A percentile compares a stretch with the other conserved stretches of the same genome.
These are phyloP conservation scores for Capsicum baccatum DNA, from an alignment of 257 asterid genomes.

Conservation along the genomic window DNA sequence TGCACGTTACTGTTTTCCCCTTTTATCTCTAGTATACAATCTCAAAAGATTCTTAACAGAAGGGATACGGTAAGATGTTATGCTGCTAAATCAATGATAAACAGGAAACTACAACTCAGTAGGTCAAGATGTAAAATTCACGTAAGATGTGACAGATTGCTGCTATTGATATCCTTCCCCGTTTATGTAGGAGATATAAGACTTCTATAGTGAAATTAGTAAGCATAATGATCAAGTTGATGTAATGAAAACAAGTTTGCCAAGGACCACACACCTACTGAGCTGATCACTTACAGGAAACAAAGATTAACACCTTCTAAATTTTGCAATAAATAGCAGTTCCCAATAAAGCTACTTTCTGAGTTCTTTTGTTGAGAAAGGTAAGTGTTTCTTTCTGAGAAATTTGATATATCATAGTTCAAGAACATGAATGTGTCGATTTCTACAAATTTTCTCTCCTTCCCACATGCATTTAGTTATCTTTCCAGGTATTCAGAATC, in stretches of 20 bases:
- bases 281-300: neutral
- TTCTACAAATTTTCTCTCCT: neutral
- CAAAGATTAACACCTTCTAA: neutral
- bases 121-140: slow-evolving; percentile 13
- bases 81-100: neutral
- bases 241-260: neutral
- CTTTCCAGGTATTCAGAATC: neutral
- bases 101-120: neutral
- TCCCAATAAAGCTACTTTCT: neutral
- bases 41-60: neutral
- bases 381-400: neutral
- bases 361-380: neutral
- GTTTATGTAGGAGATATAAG: slow-evolving; percentile 8
- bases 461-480: neutral
- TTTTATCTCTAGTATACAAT: neutral
- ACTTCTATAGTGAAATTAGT: neutral
- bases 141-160: neutral
- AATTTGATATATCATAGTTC: neutral
- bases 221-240: neutral
- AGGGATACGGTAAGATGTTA: neutral
- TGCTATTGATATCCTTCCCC: neutral
- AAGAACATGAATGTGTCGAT: slow-evolving; percentile 3
- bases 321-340: neutral
- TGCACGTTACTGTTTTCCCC: neutral
- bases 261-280: neutral